Base-by-base conservation (phyloP, 2,329 filamentous ascomycete species). In the Scorias spongiosa region DNA sequence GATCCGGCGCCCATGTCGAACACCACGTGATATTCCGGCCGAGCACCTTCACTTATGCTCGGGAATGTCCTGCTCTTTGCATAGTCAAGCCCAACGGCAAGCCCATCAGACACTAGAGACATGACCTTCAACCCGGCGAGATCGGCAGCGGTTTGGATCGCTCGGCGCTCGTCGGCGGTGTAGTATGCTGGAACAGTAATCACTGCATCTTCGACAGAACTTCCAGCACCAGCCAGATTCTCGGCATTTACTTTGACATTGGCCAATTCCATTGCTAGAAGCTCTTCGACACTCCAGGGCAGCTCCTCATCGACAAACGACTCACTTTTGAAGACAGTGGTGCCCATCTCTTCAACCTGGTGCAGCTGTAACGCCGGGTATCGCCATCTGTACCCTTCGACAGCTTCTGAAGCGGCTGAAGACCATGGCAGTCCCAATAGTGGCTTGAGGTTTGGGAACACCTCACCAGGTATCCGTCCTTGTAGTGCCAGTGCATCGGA, bases 1-100 rank as follows among this genome's bases (percentile, higher is more conserved):
- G 86, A 95, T 4, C 91, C 91, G 52, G 91, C 88, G 52, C 91
- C 91, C 88, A 98, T 96, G 60, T 98, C 91, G 58, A 91, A 98
- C 28, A 98, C 78, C 61, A 98, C 67, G 66, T 98, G 86, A 55
- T 88, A 77, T 64, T 98, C 91, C 0, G 91, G 81, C 67, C 87
- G 87, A 51, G 76, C 81, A 44, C 85, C 86, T 43, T 91, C 80
- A 44, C 77, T 83, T 47, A 91, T 71, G 54, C 77, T 86, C 32
- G 88, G 86, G 64, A 96, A 98, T 12, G 83, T 86, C 56, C 91
- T 78, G 57, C 77, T 83, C 26, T 87, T 95, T 38, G 91, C 91
- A 63, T 96, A 98, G 66, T 98, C 93, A 53, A 98, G 67, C 20
- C 87, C 91, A 46, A 98, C 89, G 29, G 91, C 87, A 48, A 95